Evolutionary conservation across 2,329 filamentous ascomycete genomes (phyloP).

Genomic region (Fusarium longipes): DNA sequence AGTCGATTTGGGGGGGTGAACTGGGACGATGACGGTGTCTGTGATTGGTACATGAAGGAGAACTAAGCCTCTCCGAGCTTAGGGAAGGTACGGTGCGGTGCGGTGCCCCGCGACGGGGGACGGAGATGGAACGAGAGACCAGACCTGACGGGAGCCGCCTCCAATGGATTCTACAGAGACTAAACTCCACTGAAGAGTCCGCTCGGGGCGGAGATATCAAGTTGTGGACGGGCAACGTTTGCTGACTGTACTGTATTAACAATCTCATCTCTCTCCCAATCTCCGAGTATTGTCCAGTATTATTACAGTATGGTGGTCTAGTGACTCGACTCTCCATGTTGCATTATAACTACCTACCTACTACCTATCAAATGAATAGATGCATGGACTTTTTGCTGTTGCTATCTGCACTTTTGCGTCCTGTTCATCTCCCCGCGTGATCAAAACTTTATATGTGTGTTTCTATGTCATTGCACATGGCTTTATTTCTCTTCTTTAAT

Average conservation of each 20-base stretch:
- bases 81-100: slow-evolving; percentile 15
- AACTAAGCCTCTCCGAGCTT: not conserved
- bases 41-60: slow-evolving; percentile 14
- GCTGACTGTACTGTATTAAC: slow-evolving; percentile 8
- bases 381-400: not conserved
- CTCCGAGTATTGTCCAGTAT: too few species aligned
- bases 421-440: slow-evolving; percentile 25
- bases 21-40: slow-evolving; percentile 9
- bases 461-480: slow-evolving; percentile 24
- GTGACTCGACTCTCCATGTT: not conserved
- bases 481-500: not conserved
- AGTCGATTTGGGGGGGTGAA: not conserved
- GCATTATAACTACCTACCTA: not conserved
- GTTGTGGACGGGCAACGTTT: not conserved
- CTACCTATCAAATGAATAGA: not conserved
- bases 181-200: slow-evolving; percentile 14
- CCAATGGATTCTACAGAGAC: too few species aligned
- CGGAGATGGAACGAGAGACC: slow-evolving; percentile 1
- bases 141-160: too few species aligned
- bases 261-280: too few species aligned
- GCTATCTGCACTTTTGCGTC: slow-evolving; percentile 5
- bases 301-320: too few species aligned
- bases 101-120: slow-evolving; percentile 13
- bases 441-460: slow-evolving; percentile 24
- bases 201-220: slow-evolving; percentile 19